Evolutionary conservation across 352 stramenopile genomes (phyloP), one percentile per base, ranked within the genome.

Genomic region (Globisporangium heterothallicum): DNA sequence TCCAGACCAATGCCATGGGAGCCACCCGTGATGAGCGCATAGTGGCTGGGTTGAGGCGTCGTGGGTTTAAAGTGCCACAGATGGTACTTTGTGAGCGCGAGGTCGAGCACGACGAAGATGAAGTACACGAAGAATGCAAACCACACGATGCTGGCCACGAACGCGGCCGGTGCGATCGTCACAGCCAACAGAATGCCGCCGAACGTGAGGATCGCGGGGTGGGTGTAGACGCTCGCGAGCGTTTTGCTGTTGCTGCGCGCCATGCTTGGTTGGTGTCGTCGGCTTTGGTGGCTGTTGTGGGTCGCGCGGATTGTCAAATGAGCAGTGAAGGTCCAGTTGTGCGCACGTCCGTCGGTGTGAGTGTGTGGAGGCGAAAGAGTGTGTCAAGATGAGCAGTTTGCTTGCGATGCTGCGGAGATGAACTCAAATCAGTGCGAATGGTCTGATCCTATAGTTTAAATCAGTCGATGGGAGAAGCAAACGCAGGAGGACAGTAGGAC

Each of bases 1-100:
- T 88, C 82, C 14, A 66, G 65, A 26, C 82, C 84, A 19, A 94
- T 66, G n/a, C 84, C 84, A 4, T 68, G 74, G 4, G 79, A 77
- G 34, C 79, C 82, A 21, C 81, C 84, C 6, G 78, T 91, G 42
- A 92, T 51, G 4, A 92, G 64, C 35, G 68, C 70, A 29, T 70
- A 78, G 34, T 44, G 51, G 43, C 58, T 61, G 45, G 42, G 32
- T 25, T 63, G 57, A 13, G 63, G 62, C 35, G 59, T 38, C 27
- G 67, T 36, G 9, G 60, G 42, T 27, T 60, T 41, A 47, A 84
- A 82, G n/a, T 59, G 52, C 61, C 72, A 72, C 32, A 68, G 58
- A 53, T 84, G 73, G 41, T 85, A 82, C 22, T 60, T 58, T 16
- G 61, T 74, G 49, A 87, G 49, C 53, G 59, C 50, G 32, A 74